Conservation (phyloP, 345 rosid genomes). For the Theobroma cacao region DNA sequence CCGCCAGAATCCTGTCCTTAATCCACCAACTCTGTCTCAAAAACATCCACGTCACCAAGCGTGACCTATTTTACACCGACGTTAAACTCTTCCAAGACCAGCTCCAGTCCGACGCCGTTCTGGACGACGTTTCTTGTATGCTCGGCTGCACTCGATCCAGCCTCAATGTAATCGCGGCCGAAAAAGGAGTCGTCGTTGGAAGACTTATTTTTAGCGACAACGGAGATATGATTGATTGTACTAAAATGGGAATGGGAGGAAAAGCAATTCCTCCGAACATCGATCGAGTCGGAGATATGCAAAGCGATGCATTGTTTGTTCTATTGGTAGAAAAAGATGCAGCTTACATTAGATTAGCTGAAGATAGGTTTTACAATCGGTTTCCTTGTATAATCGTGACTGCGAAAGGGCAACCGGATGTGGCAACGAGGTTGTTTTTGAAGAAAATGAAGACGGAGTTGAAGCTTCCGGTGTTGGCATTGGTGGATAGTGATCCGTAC, state of each 20-base stretch:
- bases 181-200: slow-evolving; percentile 97
- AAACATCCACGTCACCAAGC: slow-evolving; percentile 92
- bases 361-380: slow-evolving; percentile 90
- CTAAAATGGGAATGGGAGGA: slow-evolving; percentile 99
- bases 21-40: slow-evolving; percentile 85
- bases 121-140: slow-evolving; percentile 94
- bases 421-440: slow-evolving; percentile 89
- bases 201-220: slow-evolving; percentile 91
- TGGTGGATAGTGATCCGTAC: slow-evolving; percentile 96
- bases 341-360: slow-evolving; percentile 89
- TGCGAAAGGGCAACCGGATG: slow-evolving; percentile 96
- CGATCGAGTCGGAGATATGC: slow-evolving; percentile 93
- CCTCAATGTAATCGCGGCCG: slow-evolving; percentile 87
- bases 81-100: slow-evolving; percentile 99
- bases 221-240: slow-evolving; percentile 96
- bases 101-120: slow-evolving; percentile 79
- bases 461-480: slow-evolving; percentile 88
- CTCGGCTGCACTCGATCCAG: slow-evolving; percentile 89
- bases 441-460: slow-evolving; percentile 93
- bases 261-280: slow-evolving; percentile 97
- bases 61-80: slow-evolving; percentile 97
- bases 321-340: slow-evolving; percentile 93
- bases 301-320: slow-evolving; percentile 84
- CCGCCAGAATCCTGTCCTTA: slow-evolving; percentile 80
- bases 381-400: slow-evolving; percentile 95